phyloP scores from a whole-genome alignment of 495 filamentous ascomycete genomes.

The Paragyromitra xinjiangensis region DNA sequence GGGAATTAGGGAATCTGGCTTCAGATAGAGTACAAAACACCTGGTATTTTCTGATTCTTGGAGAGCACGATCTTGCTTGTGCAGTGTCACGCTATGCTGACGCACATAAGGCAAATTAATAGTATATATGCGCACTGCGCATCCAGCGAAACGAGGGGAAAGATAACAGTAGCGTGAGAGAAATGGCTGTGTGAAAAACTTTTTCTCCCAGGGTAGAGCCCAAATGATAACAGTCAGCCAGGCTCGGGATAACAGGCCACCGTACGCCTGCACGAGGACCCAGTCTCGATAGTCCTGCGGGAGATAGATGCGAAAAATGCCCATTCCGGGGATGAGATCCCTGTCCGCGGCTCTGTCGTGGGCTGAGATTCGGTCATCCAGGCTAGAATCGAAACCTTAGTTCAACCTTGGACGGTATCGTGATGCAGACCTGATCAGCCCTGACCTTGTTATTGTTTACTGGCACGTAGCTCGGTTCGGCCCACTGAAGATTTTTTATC shows the following conservation, averaged over 20 bases:
- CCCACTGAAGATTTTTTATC: background rate
- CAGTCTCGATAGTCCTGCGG: background rate
- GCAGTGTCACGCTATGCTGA: background rate
- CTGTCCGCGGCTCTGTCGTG: constrained; percentile 26
- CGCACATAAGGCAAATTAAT: background rate
- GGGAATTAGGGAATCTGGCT: background rate
- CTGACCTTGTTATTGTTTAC: background rate
- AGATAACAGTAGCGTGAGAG: background rate
- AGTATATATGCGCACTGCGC: background rate
- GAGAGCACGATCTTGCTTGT: background rate
- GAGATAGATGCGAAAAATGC: constrained; percentile 16
- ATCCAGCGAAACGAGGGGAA: background rate
- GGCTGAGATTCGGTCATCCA: constrained; percentile 40
- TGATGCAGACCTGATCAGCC: constrained; percentile 18
- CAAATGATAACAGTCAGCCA: constrained; percentile 14
- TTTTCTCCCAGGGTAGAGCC: background rate
- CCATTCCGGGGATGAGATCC: constrained; percentile 38
- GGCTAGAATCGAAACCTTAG: constrained; percentile 37
- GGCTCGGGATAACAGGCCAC: background rate
- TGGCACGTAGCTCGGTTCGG: background rate
- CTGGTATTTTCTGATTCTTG: background rate
- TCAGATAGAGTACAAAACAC: background rate
- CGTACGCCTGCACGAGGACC: background rate
- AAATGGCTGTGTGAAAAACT: background rate
- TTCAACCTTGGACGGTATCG: constrained; percentile 40